Evolutionary conservation across 306 rosid species (phyloP).

Genomic region (Acacia melanoxylon): DNA sequence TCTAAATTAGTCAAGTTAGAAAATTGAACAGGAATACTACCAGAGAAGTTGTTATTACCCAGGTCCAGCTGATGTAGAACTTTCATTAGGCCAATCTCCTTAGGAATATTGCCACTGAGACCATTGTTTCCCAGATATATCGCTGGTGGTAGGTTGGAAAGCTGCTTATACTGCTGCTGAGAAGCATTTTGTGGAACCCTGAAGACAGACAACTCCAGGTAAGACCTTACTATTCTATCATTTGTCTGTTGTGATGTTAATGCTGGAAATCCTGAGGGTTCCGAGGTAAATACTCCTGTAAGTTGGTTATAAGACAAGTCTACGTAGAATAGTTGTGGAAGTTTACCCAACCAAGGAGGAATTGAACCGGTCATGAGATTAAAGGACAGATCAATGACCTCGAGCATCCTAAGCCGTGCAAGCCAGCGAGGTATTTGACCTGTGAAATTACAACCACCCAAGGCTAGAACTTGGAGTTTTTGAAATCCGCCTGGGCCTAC

Average conservation of each 20-base stretch:
- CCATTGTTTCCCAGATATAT: constrained; percentile 64
- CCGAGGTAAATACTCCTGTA: constrained; percentile 60
- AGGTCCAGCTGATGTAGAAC: constrained; percentile 67
- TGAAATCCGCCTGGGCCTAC: constrained; percentile 61
- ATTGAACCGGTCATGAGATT: constrained; percentile 63
- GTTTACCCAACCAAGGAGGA: constrained; percentile 71
- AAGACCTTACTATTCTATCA: constrained; percentile 48
- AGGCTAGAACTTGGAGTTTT: constrained; percentile 61
- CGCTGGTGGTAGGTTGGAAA: constrained; percentile 75
- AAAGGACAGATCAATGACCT: constrained; percentile 75
- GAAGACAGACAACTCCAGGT: constrained; percentile 83
- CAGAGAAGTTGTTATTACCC: constrained; percentile 66
- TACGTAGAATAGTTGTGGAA: constrained; percentile 74
- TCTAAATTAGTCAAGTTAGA: constrained; percentile 72
- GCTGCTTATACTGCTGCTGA: constrained; percentile 76
- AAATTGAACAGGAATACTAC: constrained; percentile 66
- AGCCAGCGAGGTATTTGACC: constrained; percentile 83
- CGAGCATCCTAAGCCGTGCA: constrained; percentile 54
- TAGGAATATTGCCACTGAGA: constrained; percentile 67
- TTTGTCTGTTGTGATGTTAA: constrained; percentile 50
- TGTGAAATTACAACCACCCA: constrained; percentile 74
- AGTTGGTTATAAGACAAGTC: constrained; percentile 70
- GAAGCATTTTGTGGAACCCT: constrained; percentile 66
- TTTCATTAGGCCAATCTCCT: constrained; percentile 62
- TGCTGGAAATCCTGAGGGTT: constrained; percentile 58